A percentile compares a stretch with the other conserved stretches of the same genome.
Conservation (phyloP, 2,329 filamentous ascomycete genomes). For the Fusarium palustre region DNA sequence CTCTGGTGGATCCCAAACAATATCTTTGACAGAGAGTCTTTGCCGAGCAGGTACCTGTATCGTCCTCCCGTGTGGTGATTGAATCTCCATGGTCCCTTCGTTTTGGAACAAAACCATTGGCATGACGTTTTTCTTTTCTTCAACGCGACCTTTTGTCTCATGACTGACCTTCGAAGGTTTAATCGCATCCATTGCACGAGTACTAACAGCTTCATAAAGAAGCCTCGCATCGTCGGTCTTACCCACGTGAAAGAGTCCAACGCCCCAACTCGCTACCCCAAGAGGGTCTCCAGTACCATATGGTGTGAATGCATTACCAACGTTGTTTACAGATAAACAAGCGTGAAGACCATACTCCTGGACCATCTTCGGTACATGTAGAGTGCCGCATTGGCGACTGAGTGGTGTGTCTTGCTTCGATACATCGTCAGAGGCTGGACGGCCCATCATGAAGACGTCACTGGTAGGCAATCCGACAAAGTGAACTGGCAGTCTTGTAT, state of each 20-base stretch:
- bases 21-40: slow-evolving; percentile 2
- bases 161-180: rapidly evolving
- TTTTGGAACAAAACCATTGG: slow-evolving; percentile 15
- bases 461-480: slow-evolving; percentile 19
- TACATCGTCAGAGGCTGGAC: neutral
- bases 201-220: slow-evolving; percentile 15
- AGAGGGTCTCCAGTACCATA: slow-evolving; percentile 14
- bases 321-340: slow-evolving; percentile 5
- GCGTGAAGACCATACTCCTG: slow-evolving; percentile 3
- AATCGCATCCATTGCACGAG: slow-evolving; percentile 2
- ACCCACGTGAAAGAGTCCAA: slow-evolving; percentile 14
- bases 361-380: slow-evolving; percentile 13
- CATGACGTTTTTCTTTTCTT: neutral
- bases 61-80: neutral
- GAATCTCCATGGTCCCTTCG: neutral
- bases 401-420: neutral
- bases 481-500: neutral
- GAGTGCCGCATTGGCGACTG: slow-evolving; percentile 14
- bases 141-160: rapidly evolving
- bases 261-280: neutral
- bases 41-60: neutral
- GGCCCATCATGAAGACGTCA: slow-evolving; percentile 21
- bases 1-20: slow-evolving; percentile 20
- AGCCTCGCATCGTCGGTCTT: neutral
- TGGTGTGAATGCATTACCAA: slow-evolving; percentile 9